These are phyloP conservation scores for Serendipita sp. DNA, from an alignment of 768 basidiomycete species.

Conservation along the genomic window DNA sequence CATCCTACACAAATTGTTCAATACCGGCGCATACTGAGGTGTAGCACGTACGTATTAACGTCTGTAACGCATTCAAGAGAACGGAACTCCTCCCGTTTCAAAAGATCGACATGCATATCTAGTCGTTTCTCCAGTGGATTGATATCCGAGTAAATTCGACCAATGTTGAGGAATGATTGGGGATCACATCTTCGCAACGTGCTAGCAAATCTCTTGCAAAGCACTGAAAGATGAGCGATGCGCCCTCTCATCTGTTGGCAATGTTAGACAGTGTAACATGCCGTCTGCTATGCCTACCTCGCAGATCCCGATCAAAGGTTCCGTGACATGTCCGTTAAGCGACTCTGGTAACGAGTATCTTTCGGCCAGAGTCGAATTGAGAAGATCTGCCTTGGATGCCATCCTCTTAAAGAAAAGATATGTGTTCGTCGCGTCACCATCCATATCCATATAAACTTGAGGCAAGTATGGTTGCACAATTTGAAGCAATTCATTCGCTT, in stretches of 20 bases:
- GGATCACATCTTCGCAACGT: conserved; percentile 68
- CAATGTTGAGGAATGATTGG: conserved; percentile 72
- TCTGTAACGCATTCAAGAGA: conserved; percentile 90
- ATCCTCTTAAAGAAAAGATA: conserved; percentile 89
- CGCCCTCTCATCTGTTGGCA: conserved; percentile 65
- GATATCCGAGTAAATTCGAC: conserved; percentile 70
- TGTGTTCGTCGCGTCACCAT: conserved; percentile 75
- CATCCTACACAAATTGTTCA: conserved; percentile 40
- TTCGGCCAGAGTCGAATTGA: conserved; percentile 69
- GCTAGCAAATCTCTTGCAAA: conserved; percentile 83
- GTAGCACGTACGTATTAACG: conserved; percentile 53
- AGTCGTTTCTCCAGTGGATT: conserved; percentile 79
- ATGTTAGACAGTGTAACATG: background rate
- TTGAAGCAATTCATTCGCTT: conserved; percentile 59
- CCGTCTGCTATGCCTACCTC: conserved; percentile 39
- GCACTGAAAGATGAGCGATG: conserved; percentile 59
- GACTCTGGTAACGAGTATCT: conserved; percentile 74
- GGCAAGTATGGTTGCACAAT: conserved; percentile 90
- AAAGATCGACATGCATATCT: conserved; percentile 76
- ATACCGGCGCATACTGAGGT: background rate
- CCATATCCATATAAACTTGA: conserved; percentile 75
- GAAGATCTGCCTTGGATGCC: conserved; percentile 71
- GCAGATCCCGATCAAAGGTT: conserved; percentile 83
- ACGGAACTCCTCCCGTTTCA: conserved; percentile 78
- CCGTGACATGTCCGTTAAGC: conserved; percentile 66